These are phyloP conservation scores for Apiospora marii DNA, from an alignment of 2,329 filamentous ascomycete genomes.

Conservation along the genomic window DNA sequence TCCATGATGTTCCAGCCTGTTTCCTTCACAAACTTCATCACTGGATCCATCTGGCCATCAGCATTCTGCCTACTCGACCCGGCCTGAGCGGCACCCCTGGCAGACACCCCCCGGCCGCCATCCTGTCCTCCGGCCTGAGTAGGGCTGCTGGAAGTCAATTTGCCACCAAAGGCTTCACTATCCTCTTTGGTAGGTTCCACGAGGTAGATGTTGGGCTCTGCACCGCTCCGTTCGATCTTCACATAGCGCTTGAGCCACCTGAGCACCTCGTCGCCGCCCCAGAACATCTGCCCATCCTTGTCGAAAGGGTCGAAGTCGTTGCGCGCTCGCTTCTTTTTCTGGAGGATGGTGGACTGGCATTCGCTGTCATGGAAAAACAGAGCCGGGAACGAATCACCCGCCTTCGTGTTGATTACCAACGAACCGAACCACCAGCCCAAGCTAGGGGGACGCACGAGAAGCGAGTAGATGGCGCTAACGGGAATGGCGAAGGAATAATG, in stretches of 20 bases:
- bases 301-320: conserved; percentile 93
- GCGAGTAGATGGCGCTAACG: conserved; percentile 86
- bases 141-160: conserved; percentile 57
- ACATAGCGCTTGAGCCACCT: conserved; percentile 90
- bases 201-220: conserved; percentile 90
- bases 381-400: conserved; percentile 92
- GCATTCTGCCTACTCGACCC: conserved; percentile 48
- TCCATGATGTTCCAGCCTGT: conserved; percentile 96
- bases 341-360: conserved; percentile 92
- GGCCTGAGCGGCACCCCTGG: conserved; percentile 45
- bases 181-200: conserved; percentile 89
- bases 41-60: conserved; percentile 87
- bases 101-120: conserved; percentile 41
- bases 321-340: conserved; percentile 84
- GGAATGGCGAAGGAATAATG: conserved; percentile 93
- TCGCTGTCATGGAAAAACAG: conserved; percentile 98
- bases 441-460: conserved; percentile 89
- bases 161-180: conserved; percentile 78
- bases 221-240: conserved; percentile 80
- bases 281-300: conserved; percentile 87
- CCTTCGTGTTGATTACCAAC: conserved; percentile 88
- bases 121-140: conserved; percentile 53
- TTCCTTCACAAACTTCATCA: conserved; percentile 93
- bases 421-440: conserved; percentile 99
- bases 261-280: conserved; percentile 95